Base-by-base conservation (phyloP, 345 rosid genomes). In the Eucalyptus erythrocorys region DNA sequence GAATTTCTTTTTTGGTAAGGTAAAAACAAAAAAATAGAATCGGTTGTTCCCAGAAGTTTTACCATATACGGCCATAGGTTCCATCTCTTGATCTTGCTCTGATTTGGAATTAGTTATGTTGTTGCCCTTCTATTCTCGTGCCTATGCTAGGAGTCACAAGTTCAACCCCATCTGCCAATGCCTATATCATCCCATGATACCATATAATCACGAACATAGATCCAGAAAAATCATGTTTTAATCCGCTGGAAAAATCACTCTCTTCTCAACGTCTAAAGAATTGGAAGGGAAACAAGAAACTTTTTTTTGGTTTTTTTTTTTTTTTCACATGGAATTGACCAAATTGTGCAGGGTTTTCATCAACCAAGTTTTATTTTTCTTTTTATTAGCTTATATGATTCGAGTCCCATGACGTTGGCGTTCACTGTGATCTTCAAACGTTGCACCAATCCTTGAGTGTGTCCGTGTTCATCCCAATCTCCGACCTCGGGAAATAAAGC, bases 281-380 rank as follows among this genome's bases (percentile, higher is more conserved):
- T 61, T 61, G 32, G 68, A 27, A 61, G 68, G 66, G 32, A 27
- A 61, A 61, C 32, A 27, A 59, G 0, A 59, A 59, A 19, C 1
- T 1, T 51, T 51, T 3, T 17, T 6, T 2, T n/a, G n/a, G n/a
- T 50, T 15, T 13, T 49, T 48, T 48, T 1, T 17, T 2, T 6
- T 16, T 6, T 22, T 55, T 26, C 5, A n/a, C 13, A 59, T 66
- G 16, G 11, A 66, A 21, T 17, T 43, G 48, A 76, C 42, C 10
- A 19, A 68, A 12, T 9, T 34, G 26, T 89, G 92, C 92, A 96
- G 99, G 87, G 97, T 91, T 6, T 92, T 97, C 0, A 95, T 92
- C 88, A 97, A 95, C 88, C 99, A 95, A 87, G 96, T 94, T 26
- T 92, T 97, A 0, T 22, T 55, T 24, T 51, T 51, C 5, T 51